These are phyloP conservation scores for Moricandia arvensis DNA, from an alignment of 345 rosid species.

Conservation along the genomic window DNA sequence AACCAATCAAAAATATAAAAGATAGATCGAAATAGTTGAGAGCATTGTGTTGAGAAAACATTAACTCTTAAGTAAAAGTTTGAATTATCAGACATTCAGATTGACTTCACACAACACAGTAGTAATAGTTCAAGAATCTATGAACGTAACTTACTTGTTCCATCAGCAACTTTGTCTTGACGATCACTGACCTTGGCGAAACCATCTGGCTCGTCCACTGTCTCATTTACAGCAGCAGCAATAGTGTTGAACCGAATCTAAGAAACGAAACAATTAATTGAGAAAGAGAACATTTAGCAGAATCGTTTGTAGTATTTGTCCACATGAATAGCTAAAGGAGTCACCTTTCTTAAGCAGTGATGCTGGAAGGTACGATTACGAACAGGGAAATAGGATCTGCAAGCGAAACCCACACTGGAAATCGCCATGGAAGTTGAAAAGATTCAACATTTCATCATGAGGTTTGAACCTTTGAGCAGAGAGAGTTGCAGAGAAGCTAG, in stretches of 20 bases:
- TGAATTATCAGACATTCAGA: background rate
- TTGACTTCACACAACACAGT: background rate
- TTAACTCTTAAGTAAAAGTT: background rate
- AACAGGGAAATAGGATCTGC: constrained; percentile 44
- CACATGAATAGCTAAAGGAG: constrained; percentile 6
- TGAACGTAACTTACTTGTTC: constrained; percentile 25
- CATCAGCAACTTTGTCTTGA: constrained; percentile 17
- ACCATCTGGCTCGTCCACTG: constrained; percentile 48
- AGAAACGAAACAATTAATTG: constrained; percentile 7
- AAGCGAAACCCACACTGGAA: constrained; percentile 49
- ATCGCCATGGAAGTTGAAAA: constrained; percentile 44
- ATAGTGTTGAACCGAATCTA: constrained; percentile 44
- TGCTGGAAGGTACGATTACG: constrained; percentile 46
- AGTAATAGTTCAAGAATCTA: constrained; percentile 5
- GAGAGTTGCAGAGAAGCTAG: constrained; percentile 19
- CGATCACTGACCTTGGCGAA: constrained; percentile 25
- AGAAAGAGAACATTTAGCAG: background rate
- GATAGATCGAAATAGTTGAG: background rate
- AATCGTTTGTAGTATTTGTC: background rate
- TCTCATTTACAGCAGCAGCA: constrained; percentile 44
- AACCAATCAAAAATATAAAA: background rate
- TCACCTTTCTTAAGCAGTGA: constrained; percentile 51
- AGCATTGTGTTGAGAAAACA: background rate
- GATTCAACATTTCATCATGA: constrained; percentile 41
- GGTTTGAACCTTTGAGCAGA: constrained; percentile 36